Percentiles rank a stretch among this genome's conserved stretches.
phyloP scores from a whole-genome alignment of 73 alveolate species.

The Paramecium octaurelia region DNA sequence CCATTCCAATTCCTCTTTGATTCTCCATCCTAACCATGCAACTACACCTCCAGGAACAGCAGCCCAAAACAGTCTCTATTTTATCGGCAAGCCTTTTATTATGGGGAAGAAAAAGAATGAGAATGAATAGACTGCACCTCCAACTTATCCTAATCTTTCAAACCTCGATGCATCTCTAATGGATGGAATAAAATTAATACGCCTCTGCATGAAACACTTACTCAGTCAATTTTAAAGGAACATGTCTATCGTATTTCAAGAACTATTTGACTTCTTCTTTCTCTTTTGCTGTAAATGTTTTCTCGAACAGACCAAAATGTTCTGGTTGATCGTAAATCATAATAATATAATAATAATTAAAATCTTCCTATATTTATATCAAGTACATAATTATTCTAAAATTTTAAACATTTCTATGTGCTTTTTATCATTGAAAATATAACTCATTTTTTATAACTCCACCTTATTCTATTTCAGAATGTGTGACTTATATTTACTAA shows the following conservation, averaged over 20 bases:
- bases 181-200: neutral
- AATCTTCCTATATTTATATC: neutral
- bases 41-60: neutral
- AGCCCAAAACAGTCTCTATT: slow-evolving; percentile 9
- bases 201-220: slow-evolving; percentile 30
- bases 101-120: slow-evolving; percentile 20
- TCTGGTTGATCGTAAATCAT: slow-evolving; percentile 51
- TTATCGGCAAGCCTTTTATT: neutral
- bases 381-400: neutral
- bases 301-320: slow-evolving; percentile 17
- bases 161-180: slow-evolving; percentile 32
- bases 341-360: neutral
- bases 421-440: no score
- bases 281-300: slow-evolving; percentile 14
- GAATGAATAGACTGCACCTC: neutral
- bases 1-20: neutral
- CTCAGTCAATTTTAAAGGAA: neutral
- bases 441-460: neutral
- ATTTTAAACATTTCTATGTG: no score
- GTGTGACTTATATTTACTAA: no score
- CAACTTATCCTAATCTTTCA: slow-evolving; percentile 11
- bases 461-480: neutral
- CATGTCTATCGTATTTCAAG: slow-evolving; percentile 17
- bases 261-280: neutral
- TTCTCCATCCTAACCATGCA: neutral